phyloP scores from a whole-genome alignment of 2,329 filamentous ascomycete genomes.

The Pyrenochaeta sp. region DNA sequence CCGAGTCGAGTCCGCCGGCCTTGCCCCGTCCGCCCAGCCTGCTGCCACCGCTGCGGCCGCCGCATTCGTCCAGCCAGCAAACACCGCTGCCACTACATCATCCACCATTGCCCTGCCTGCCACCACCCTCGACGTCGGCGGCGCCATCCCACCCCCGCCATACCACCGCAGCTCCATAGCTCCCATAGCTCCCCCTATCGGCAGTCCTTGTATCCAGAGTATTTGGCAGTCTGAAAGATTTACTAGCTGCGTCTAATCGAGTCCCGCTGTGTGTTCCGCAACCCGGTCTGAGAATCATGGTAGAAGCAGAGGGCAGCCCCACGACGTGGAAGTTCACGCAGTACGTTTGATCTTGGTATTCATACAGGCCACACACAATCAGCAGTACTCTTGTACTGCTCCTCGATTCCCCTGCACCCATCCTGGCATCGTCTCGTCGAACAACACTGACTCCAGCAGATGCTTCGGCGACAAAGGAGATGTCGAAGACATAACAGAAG shows the following conservation, averaged over 20 bases:
- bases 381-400: not conserved
- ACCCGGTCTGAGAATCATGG: conserved; percentile 72
- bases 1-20: conserved; percentile 23
- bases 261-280: conserved; percentile 15
- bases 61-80: conserved; percentile 31
- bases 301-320: conserved; percentile 91
- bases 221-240: conserved; percentile 12
- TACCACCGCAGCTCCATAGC: conserved; percentile 20
- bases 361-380: not conserved
- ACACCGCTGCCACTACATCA: conserved; percentile 39
- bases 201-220: conserved; percentile 3
- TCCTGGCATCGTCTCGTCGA: conserved; percentile 1
- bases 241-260: conserved; percentile 25
- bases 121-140: conserved; percentile 41
- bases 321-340: conserved; percentile 99
- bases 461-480: conserved; percentile 99
- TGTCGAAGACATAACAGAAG: conserved; percentile 98
- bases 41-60: conserved; percentile 8
- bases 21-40: conserved; percentile 11
- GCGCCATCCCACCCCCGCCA: conserved; percentile 31
- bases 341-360: conserved; percentile 66
- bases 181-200: conserved; percentile 8
- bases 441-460: conserved; percentile 61
- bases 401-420: not conserved
- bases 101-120: conserved; percentile 30